A percentile compares a stretch with the other conserved stretches of the same genome.
phyloP scores from a whole-genome alignment of 129 eudicot species.

The Silybum marianum region DNA sequence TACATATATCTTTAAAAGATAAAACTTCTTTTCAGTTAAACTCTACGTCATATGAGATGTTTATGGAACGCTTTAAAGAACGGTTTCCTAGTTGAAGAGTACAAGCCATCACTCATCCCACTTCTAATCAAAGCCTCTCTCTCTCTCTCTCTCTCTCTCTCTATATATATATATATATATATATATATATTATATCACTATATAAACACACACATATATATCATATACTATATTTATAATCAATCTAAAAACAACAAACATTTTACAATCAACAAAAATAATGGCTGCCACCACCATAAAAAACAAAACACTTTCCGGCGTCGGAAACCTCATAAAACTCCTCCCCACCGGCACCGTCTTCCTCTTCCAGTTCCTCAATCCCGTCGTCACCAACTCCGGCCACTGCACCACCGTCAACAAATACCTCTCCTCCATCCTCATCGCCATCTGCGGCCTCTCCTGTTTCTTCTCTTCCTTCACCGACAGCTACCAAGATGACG shows the following conservation, averaged over 20 bases:
- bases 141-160: neutral
- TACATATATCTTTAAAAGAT: no score
- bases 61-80: constrained; percentile 24
- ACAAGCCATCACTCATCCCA: constrained; percentile 10
- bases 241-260: neutral
- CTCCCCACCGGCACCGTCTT: constrained; percentile 91
- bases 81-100: constrained; percentile 37
- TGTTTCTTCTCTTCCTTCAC: constrained; percentile 77
- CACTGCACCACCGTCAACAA: constrained; percentile 55
- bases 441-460: constrained; percentile 48
- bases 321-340: constrained; percentile 75
- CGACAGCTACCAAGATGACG: constrained; percentile 62
- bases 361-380: constrained; percentile 66
- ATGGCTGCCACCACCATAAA: constrained; percentile 33
- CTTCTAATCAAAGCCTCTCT: constrained; percentile 33
- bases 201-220: neutral
- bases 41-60: neutral
- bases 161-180: neutral
- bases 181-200: neutral
- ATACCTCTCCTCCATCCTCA: constrained; percentile 46
- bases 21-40: neutral
- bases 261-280: neutral
- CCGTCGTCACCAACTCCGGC: constrained; percentile 70
- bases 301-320: constrained; percentile 42
- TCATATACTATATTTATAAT: neutral